Conservation (phyloP, 305 asterid species). For the Coffea humblotiana region DNA sequence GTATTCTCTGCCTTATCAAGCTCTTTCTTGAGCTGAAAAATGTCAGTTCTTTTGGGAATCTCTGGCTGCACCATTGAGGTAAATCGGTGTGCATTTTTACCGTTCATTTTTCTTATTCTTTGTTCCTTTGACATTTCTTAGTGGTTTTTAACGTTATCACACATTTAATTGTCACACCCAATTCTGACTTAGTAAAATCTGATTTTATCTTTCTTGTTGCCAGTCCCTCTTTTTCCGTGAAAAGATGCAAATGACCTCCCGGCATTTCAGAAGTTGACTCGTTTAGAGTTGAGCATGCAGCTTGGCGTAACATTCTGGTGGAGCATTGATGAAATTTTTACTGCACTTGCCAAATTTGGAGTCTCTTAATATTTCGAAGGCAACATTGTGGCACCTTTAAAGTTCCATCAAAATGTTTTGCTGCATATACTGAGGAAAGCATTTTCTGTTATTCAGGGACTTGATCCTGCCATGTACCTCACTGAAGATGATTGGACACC, state of each 20-base stretch:
- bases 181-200: background rate
- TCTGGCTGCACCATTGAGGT: slow-evolving; percentile 46
- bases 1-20: slow-evolving; percentile 18
- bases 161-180: background rate
- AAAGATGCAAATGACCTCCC: slow-evolving; percentile 30
- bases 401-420: slow-evolving; percentile 3
- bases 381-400: slow-evolving; percentile 14
- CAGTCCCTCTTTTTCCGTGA: slow-evolving; percentile 41
- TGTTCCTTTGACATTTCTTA: background rate
- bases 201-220: slow-evolving; percentile 10
- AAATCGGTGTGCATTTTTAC: background rate
- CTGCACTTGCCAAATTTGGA: slow-evolving; percentile 38
- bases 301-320: slow-evolving; percentile 22
- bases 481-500: slow-evolving; percentile 31
- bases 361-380: slow-evolving; percentile 41
- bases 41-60: slow-evolving; percentile 35
- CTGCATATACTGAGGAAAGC: slow-evolving; percentile 6
- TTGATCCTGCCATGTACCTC: slow-evolving; percentile 21
- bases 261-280: slow-evolving; percentile 37
- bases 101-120: background rate
- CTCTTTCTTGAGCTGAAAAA: slow-evolving; percentile 36
- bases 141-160: background rate
- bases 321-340: slow-evolving; percentile 35
- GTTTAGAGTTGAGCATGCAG: slow-evolving; percentile 40
- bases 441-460: slow-evolving; percentile 34